A percentile compares a stretch with the other conserved stretches of the same genome.
Evolutionary conservation across 306 rosid species (phyloP).

Genomic region (Acacia acuminata): DNA sequence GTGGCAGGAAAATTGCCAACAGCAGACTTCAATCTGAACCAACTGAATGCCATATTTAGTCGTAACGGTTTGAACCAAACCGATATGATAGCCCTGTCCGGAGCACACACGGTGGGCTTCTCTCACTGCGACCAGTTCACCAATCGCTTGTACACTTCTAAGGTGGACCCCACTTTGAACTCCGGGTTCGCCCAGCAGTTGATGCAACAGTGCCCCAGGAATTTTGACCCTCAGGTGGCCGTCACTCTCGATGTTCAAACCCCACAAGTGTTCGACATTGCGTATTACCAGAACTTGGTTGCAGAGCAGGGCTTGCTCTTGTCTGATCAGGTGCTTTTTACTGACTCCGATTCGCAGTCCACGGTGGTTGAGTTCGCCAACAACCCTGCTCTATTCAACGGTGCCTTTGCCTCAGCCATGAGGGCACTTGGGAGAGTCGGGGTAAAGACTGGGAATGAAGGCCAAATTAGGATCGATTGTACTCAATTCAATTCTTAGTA

Average conservation of each 20-base stretch:
- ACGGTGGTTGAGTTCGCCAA: slow-evolving; percentile 62
- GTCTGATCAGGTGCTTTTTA: slow-evolving; percentile 66
- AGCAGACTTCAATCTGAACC: slow-evolving; percentile 48
- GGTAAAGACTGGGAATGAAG: slow-evolving; percentile 61
- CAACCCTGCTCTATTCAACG: slow-evolving; percentile 39
- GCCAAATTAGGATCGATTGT: slow-evolving; percentile 68
- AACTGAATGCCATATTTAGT: slow-evolving; percentile 55
- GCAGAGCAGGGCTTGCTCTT: slow-evolving; percentile 51
- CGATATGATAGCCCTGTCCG: slow-evolving; percentile 81
- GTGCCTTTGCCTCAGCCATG: slow-evolving; percentile 63
- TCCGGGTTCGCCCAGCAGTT: slow-evolving; percentile 47
- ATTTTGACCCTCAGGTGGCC: slow-evolving; percentile 40
- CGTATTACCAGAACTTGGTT: slow-evolving; percentile 55
- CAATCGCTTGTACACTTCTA: slow-evolving; percentile 54
- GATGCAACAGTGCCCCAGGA: slow-evolving; percentile 43
- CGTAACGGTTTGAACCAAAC: slow-evolving; percentile 48
- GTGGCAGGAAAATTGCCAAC: slow-evolving; percentile 65
- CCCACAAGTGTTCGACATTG: slow-evolving; percentile 56
- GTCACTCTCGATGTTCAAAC: slow-evolving; percentile 51
- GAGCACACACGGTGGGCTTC: slow-evolving; percentile 81
- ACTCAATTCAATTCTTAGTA: slow-evolving; percentile 51
- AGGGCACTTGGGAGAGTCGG: slow-evolving; percentile 82
- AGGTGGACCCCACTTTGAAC: slow-evolving; percentile 64
- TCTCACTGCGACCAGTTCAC: slow-evolving; percentile 66
- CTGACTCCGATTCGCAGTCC: slow-evolving; percentile 37